phyloP scores from a whole-genome alignment of 352 stramenopile genomes.

The Hyaloperonospora brassicae region DNA sequence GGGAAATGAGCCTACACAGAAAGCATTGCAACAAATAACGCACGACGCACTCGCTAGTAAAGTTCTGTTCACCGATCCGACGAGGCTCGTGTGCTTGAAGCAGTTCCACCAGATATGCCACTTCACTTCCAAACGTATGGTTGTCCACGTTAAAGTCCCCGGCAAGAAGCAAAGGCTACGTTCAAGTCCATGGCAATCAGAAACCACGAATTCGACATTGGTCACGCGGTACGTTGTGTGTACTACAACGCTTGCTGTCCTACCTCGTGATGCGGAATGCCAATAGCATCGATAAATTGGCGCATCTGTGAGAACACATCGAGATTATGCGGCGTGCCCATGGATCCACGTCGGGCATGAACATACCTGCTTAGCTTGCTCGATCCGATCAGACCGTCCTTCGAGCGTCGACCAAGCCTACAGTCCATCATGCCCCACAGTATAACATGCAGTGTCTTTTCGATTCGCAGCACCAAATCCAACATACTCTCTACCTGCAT shows the following conservation, averaged over 20 bases:
- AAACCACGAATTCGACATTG: neutral
- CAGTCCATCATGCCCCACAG: neutral
- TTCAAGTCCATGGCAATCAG: neutral
- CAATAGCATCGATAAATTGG: slow-evolving; percentile 47
- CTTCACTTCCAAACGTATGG: slow-evolving; percentile 60
- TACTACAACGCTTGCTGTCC: neutral
- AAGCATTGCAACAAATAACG: neutral
- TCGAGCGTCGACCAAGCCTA: slow-evolving; percentile 68
- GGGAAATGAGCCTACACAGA: neutral
- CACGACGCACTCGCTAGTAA: slow-evolving; percentile 67
- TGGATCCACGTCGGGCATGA: too few species aligned
- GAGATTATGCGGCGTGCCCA: neutral
- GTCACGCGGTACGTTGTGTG: neutral
- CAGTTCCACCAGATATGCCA: slow-evolving; percentile 48
- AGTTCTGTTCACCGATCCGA: slow-evolving; percentile 51
- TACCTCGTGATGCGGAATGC: slow-evolving; percentile 63
- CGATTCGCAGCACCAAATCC: neutral
- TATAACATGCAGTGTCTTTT: neutral
- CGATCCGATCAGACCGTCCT: slow-evolving; percentile 47
- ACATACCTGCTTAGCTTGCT: slow-evolving; percentile 61
- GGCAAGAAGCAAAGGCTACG: slow-evolving; percentile 68
- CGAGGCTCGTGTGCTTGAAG: slow-evolving; percentile 39
- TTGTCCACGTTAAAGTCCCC: slow-evolving; percentile 84
- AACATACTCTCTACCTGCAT: slow-evolving; percentile 44
- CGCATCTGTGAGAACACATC: slow-evolving; percentile 34